Evolutionary conservation across 441 rosid genomes (phyloP).

Genomic region (Erodium chrysanthum): DNA sequence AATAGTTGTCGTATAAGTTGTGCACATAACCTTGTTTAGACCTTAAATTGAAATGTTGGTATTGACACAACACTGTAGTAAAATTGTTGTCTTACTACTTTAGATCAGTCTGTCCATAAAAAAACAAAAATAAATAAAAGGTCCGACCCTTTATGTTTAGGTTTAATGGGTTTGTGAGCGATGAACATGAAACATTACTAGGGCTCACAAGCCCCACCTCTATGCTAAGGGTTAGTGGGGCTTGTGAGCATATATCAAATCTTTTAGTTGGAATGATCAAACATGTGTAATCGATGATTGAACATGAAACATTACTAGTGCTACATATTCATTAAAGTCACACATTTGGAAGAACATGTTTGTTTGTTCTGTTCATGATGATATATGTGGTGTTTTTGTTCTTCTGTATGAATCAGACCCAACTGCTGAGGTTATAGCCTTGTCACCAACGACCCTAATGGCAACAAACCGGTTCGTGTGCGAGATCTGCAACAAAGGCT

Average conservation of each 20-base stretch:
- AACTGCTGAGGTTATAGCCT: constrained; percentile 37
- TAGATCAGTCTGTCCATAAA: no score
- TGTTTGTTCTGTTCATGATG: not conserved
- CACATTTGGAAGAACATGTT: not conserved
- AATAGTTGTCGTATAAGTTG: no score
- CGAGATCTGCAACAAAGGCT: constrained; percentile 36
- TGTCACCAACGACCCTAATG: constrained; percentile 42
- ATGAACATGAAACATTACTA: no score
- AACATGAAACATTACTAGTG: not conserved
- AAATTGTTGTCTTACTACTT: no score
- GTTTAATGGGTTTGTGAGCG: not conserved
- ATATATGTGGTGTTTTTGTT: not conserved
- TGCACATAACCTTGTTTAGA: no score
- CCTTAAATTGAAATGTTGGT: no score
- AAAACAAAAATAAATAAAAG: no score
- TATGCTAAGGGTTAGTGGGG: not conserved
- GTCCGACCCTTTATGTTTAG: not conserved
- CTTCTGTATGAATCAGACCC: constrained; percentile 22
- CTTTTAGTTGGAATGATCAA: not conserved
- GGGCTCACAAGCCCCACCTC: no score
- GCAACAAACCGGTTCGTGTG: constrained; percentile 45
- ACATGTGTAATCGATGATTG: not conserved
- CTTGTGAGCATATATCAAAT: not conserved
- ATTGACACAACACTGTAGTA: no score
- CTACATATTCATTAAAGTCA: not conserved